Base-by-base conservation (phyloP, 2,329 filamentous ascomycete species). In the Berkeleyomyces rouxiae region DNA sequence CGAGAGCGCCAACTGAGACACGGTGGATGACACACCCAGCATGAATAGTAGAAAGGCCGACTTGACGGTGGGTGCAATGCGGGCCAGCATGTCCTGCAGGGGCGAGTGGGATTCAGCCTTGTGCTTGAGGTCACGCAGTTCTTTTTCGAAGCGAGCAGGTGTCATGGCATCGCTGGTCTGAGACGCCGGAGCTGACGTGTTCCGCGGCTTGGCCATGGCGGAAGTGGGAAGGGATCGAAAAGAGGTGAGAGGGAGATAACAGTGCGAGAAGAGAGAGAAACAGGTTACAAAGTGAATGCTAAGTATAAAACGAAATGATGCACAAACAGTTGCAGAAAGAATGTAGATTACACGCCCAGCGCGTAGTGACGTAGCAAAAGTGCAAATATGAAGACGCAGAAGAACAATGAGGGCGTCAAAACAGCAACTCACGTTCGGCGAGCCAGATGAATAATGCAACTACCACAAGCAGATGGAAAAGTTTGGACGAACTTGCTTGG, bases 1-100 rank as follows among this genome's bases (percentile, higher is more conserved):
- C 23, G 90, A 88, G 42, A 97, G 78, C 46, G 82, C 85, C 66
- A 90, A 78, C 70, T 89, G 83, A 0, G 88, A 92, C 64, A 86
- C 81, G 66, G 84, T 83, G 57, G 86, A 85, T 65, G 81, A 83
- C 49, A 85, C 70, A 53, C 84, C 87, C 7, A 82, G 78, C 55
- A 87, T 75, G 36, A 76, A 67, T 16, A 76, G 67, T 16, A 75
- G 67, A 64, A 78, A 67, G 58, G 71, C 66, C 39, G 68, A 67
- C 66, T 80, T 77, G 13, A 72, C 70, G 7, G 67, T 60, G 11
- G 71, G 65, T 71, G 72, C 36, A 71, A 11, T 13, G 58, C 74
- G 59, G 67, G 65, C 67, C n/a, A 69, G 69, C 1, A 70, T 70
- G 65, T 73, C 68, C 36, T 66, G 66, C 59, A 69, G 69, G 49